A percentile compares a stretch with the other conserved stretches of the same genome.
phyloP scores from a whole-genome alignment of 495 filamentous ascomycete species.

The Polyplosphaeria fusca region DNA sequence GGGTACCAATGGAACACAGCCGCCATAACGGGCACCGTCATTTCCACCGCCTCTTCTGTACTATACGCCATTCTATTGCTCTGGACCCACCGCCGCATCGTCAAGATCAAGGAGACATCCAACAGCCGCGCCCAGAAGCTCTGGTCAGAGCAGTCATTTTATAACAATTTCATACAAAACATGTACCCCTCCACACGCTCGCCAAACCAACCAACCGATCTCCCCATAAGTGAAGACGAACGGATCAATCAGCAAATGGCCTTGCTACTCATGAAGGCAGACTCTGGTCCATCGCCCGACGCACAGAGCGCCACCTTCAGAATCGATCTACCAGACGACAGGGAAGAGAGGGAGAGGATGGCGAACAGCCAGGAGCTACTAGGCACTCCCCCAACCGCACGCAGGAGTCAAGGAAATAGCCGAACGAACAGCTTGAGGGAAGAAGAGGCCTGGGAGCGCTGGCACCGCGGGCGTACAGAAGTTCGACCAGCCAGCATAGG shows the following conservation, averaged over 20 bases:
- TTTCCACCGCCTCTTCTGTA: slow-evolving; percentile 34
- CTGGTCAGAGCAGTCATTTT: slow-evolving; percentile 30
- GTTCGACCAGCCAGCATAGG: slow-evolving; percentile 18
- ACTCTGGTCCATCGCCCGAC: slow-evolving; percentile 26
- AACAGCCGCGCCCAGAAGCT: slow-evolving; percentile 6
- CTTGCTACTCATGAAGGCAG: slow-evolving; percentile 34
- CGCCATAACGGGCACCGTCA: slow-evolving; percentile 34
- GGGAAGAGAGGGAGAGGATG: slow-evolving; percentile 26
- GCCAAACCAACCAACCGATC: neutral
- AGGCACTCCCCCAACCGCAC: slow-evolving; percentile 11
- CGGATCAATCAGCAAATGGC: slow-evolving; percentile 42
- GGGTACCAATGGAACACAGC: slow-evolving; percentile 35
- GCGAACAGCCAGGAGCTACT: slow-evolving; percentile 25
- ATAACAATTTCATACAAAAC: slow-evolving; percentile 39
- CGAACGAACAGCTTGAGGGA: slow-evolving; percentile 17
- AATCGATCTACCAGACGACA: slow-evolving; percentile 33
- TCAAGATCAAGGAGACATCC: slow-evolving; percentile 14
- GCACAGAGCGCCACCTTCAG: slow-evolving; percentile 34
- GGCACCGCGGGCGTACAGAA: slow-evolving; percentile 30
- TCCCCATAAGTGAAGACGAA: slow-evolving; percentile 40
- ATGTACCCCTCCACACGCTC: slow-evolving; percentile 29
- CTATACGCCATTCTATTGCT: slow-evolving; percentile 40
- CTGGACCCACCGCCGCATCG: slow-evolving; percentile 37
- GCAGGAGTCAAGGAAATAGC: slow-evolving; percentile 11
- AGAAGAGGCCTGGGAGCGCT: slow-evolving; percentile 25